These are phyloP conservation scores for Ceratobasidium sp. DNA, from an alignment of 1,284 basidiomycete genomes.

Conservation along the genomic window DNA sequence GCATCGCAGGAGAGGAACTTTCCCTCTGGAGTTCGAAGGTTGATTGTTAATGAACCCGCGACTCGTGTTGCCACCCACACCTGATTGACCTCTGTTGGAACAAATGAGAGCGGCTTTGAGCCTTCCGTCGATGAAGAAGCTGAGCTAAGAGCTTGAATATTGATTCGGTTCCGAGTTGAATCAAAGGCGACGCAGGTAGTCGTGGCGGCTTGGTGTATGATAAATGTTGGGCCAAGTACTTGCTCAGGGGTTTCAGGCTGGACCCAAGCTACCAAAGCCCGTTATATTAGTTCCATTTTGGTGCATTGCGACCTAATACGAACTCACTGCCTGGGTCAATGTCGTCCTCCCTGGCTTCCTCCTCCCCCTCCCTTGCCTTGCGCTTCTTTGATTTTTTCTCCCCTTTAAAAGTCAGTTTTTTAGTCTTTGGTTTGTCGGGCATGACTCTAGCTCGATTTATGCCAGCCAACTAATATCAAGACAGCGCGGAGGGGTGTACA, in stretches of 20 bases:
- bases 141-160: slow-evolving; percentile 63
- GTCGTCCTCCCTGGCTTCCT: slow-evolving; percentile 54
- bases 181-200: slow-evolving; percentile 79
- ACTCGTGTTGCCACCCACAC: slow-evolving; percentile 87
- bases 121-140: slow-evolving; percentile 42
- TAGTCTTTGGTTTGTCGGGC: slow-evolving; percentile 65
- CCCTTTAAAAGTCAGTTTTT: slow-evolving; percentile 84
- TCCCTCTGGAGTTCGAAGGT: slow-evolving; percentile 81
- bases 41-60: slow-evolving; percentile 78
- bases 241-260: slow-evolving; percentile 71
- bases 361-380: slow-evolving; percentile 64
- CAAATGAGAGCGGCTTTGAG: slow-evolving; percentile 62
- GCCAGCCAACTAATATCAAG: background rate
- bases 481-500: background rate
- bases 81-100: slow-evolving; percentile 79
- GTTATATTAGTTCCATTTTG: slow-evolving; percentile 10
- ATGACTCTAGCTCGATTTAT: slow-evolving; percentile 47
- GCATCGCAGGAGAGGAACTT: slow-evolving; percentile 86
- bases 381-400: slow-evolving; percentile 83
- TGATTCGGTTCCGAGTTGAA: slow-evolving; percentile 66
- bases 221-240: slow-evolving; percentile 82
- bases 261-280: slow-evolving; percentile 72
- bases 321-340: slow-evolving; percentile 45
- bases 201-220: slow-evolving; percentile 77
- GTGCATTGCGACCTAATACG: background rate